phyloP scores from a whole-genome alignment of 371 early-diverging fungal species.

The Mortierella sp. region DNA sequence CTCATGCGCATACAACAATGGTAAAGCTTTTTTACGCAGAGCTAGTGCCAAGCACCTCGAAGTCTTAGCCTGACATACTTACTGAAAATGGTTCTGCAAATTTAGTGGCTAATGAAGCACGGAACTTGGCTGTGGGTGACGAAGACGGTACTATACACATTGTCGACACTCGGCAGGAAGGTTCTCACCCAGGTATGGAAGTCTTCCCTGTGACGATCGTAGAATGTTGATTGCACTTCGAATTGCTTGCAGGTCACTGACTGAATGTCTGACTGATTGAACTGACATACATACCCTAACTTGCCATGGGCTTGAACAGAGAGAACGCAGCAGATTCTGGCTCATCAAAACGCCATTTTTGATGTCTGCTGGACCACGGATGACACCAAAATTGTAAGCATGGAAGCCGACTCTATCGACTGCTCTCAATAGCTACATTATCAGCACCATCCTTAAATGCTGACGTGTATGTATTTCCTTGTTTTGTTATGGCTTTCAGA shows the following conservation, averaged over 20 bases:
- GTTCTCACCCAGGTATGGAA: constrained; percentile 37
- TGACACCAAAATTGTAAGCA: constrained; percentile 42
- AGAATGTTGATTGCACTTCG: no score
- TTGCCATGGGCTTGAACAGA: neutral
- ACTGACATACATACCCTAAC: no score
- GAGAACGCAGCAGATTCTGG: constrained; percentile 21
- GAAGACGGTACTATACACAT: constrained; percentile 54
- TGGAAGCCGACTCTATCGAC: no score
- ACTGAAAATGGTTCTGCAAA: neutral
- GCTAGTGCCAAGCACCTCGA: neutral
- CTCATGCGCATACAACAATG: constrained; percentile 48
- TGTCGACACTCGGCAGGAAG: constrained; percentile 34
- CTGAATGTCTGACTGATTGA: no score
- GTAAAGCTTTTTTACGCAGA: neutral
- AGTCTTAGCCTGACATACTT: neutral
- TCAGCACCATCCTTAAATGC: no score
- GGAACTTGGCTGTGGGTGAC: constrained; percentile 51
- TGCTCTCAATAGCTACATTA: no score
- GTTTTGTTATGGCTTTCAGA: constrained; percentile 6
- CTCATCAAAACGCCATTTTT: constrained; percentile 52
- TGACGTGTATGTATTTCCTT: neutral
- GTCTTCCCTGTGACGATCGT: no score
- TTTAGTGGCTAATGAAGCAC: constrained; percentile 41
- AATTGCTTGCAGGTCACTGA: no score
- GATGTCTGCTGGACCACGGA: constrained; percentile 50